Evolutionary conservation across 1,284 basidiomycete genomes (phyloP).

Genomic region (Jaminaea rosea): DNA sequence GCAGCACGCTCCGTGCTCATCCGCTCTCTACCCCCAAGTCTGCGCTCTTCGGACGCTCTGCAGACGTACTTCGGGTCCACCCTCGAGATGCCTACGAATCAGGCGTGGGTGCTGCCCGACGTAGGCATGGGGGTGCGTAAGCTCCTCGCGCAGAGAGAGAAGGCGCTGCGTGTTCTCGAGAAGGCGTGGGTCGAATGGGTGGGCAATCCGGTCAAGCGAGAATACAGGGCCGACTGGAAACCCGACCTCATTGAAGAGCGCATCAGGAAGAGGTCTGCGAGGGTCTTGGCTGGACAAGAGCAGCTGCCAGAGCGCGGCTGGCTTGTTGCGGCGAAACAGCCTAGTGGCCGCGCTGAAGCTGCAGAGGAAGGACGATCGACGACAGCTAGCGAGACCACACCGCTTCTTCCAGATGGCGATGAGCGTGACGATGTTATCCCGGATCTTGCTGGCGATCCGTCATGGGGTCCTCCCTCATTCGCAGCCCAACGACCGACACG

Average conservation of each 20-base stretch:
- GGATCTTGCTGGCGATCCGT: background rate
- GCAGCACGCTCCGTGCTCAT: slow-evolving; percentile 86
- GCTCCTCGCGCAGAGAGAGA: slow-evolving; percentile 66
- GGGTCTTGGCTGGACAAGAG: background rate
- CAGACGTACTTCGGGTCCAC: slow-evolving; percentile 81
- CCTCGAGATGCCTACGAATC: slow-evolving; percentile 68
- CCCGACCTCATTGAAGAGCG: background rate
- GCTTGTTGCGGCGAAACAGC: too few relatives aligned
- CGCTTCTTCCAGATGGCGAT: background rate
- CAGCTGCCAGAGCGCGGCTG: background rate
- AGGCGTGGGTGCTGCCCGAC: slow-evolving; percentile 59
- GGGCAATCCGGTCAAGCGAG: background rate
- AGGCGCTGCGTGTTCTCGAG: slow-evolving; percentile 67
- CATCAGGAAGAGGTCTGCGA: background rate
- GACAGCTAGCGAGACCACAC: background rate
- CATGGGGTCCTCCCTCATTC: background rate
- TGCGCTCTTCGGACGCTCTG: slow-evolving; percentile 72
- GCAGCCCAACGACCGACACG: background rate
- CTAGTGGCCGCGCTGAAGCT: too few relatives aligned
- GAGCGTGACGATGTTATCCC: background rate
- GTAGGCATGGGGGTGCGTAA: slow-evolving; percentile 60
- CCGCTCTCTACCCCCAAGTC: slow-evolving; percentile 68
- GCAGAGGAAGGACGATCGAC: background rate
- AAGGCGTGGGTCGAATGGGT: slow-evolving; percentile 48
- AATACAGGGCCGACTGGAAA: background rate